Percentiles rank a stretch among this genome's conserved stretches.
phyloP scores from a whole-genome alignment of 495 filamentous ascomycete genomes.

The Annulohypoxylon bovei region DNA sequence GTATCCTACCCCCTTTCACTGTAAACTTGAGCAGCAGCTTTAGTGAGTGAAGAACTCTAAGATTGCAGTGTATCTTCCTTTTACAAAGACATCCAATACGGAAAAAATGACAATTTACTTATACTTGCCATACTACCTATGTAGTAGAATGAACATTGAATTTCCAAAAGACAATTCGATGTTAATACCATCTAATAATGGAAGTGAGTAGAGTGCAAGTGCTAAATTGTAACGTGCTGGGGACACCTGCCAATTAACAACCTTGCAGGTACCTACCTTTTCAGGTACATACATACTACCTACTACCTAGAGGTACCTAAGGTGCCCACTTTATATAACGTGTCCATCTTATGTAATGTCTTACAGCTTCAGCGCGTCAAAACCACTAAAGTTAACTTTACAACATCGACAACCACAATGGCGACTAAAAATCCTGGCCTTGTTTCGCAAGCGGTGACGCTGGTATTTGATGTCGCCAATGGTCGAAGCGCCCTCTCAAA shows the following conservation, averaged over 20 bases:
- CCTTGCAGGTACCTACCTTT: neutral
- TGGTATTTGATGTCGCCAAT: constrained; percentile 51
- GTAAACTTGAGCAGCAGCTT: too few relatives aligned
- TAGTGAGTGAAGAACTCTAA: too few relatives aligned
- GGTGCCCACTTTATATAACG: constrained; percentile 27
- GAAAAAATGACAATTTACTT: too few relatives aligned
- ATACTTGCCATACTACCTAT: too few relatives aligned
- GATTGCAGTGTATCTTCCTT: too few relatives aligned
- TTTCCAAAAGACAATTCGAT: too few relatives aligned
- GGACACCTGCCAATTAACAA: neutral
- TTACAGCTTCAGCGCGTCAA: constrained; percentile 7
- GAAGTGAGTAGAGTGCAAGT: too few relatives aligned
- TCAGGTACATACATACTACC: neutral
- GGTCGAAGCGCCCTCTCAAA: constrained; percentile 53
- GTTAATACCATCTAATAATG: too few relatives aligned
- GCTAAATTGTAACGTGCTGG: neutral
- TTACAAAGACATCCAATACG: too few relatives aligned
- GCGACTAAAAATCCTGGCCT: constrained; percentile 34
- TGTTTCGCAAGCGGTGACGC: constrained; percentile 29
- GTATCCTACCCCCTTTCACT: too few relatives aligned
- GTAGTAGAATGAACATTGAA: too few relatives aligned
- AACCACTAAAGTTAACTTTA: neutral
- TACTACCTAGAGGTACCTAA: neutral
- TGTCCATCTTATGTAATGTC: constrained; percentile 12
- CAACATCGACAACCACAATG: constrained; percentile 30